A percentile compares a stretch with the other conserved stretches of the same genome.
Evolutionary conservation across 805 yeast genomes (phyloP).

Genomic region (Ascoidea tarda): DNA sequence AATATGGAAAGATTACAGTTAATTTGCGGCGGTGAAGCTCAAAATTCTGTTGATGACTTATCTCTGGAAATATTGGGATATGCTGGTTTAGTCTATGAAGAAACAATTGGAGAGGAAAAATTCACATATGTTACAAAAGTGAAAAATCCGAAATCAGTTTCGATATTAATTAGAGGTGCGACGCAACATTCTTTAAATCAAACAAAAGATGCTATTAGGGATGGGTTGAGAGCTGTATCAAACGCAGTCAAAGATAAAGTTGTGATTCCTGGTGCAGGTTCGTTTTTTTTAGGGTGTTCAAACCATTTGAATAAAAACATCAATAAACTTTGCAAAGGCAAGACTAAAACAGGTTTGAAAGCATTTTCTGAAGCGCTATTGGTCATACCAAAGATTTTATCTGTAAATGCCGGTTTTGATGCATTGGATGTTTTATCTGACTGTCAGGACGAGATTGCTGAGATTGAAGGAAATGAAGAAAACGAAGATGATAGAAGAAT

Average conservation of each 20-base stretch:
- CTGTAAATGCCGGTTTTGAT: conserved; percentile 88
- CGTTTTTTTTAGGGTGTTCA: conserved; percentile 78
- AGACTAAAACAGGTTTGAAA: conserved; percentile 76
- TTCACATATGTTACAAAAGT: conserved; percentile 87
- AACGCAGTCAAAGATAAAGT: conserved; percentile 77
- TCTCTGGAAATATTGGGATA: conserved; percentile 67
- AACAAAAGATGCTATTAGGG: conserved; percentile 94
- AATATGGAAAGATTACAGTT: conserved; percentile 97
- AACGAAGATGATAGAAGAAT: conserved; percentile 71
- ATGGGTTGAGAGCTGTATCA: conserved; percentile 89
- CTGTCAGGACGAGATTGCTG: conserved; percentile 79
- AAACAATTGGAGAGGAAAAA: conserved; percentile 92
- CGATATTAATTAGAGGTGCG: conserved; percentile 88
- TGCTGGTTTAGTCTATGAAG: conserved; percentile 86
- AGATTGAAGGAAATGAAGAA: conserved; percentile 85
- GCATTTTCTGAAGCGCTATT: conserved; percentile 90
- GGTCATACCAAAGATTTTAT: conserved; percentile 84
- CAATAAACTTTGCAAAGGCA: conserved; percentile 47
- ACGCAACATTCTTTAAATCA: conserved; percentile 81
- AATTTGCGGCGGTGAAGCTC: conserved; percentile 95
- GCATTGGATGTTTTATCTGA: conserved; percentile 77
- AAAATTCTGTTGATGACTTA: conserved; percentile 91
- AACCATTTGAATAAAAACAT: conserved; percentile 42
- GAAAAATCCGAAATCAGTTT: conserved; percentile 79
- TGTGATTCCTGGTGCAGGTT: conserved; percentile 95